Evolutionary conservation across 345 rosid species (phyloP).

Genomic region (Acer campestre): DNA sequence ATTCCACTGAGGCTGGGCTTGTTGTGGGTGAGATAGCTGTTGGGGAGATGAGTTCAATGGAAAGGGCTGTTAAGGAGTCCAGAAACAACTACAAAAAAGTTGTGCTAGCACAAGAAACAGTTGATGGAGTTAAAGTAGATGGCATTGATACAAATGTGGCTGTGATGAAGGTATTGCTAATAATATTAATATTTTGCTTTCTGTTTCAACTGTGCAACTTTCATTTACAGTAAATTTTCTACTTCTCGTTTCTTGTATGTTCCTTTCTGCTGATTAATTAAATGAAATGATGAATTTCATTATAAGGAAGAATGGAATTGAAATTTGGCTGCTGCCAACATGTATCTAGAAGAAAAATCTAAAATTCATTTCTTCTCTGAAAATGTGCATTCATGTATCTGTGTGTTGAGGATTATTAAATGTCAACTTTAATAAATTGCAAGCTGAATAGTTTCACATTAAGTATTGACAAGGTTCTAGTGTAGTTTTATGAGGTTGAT

Average conservation of each 20-base stretch:
- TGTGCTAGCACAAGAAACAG: constrained; percentile 77
- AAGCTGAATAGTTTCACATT: not conserved
- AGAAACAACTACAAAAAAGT: constrained; percentile 78
- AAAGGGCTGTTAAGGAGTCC: constrained; percentile 77
- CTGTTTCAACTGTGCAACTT: constrained; percentile 5
- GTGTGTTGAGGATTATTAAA: not conserved
- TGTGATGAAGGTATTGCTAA: constrained; percentile 83
- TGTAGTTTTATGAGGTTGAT: not conserved
- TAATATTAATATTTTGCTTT: constrained; percentile 6
- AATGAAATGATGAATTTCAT: not conserved
- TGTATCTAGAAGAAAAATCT: not conserved
- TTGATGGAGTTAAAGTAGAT: constrained; percentile 87
- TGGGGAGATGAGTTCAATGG: constrained; percentile 82
- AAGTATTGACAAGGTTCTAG: not conserved
- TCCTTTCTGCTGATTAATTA: constrained; percentile 1
- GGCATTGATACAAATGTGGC: constrained; percentile 97
- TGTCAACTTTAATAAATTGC: not conserved
- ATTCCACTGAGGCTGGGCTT: constrained; percentile 50
- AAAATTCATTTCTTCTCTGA: not conserved
- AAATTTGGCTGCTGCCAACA: not conserved
- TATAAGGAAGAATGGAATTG: not conserved
- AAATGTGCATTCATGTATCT: not conserved
- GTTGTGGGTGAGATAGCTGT: constrained; percentile 84
- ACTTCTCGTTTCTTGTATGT: not conserved
- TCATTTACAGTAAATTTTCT: not conserved